Base-by-base conservation (phyloP, 345 rosid species). In the Populus nigra region DNA sequence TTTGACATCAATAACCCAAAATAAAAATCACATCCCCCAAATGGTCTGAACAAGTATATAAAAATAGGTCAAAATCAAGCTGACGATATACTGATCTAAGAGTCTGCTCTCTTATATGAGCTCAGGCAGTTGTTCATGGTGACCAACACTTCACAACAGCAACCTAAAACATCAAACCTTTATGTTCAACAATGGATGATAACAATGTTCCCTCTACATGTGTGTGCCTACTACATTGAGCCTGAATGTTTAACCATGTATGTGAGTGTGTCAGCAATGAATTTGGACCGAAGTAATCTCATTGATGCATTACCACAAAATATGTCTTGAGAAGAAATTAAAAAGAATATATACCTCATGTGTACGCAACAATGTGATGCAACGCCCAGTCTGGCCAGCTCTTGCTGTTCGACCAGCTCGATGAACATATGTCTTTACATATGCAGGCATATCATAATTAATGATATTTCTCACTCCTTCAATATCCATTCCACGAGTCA, bases 321-420 rank as follows among this genome's bases (percentile, higher is more conserved):
- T 12, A 74, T 3, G 47, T 38, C 47, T 22, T 5, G 18, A 50
- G 67, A 59, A 41, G 6, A n/a, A 71, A 74, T 10, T 3, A 33
- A 18, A 25, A 31, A n/a, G 47, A 47, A 33, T 17, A 79, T 25
- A 50, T 79, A 90, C 98, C 94, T 93, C 97, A 75, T 83, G 83
- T 72, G 78, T 83, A 81, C 84, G 89, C 75, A 96, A 75, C 88
- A 96, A 84, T 68, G 98, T 96, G 87, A 93, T 90, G 86, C 98
- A 93, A 76, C 88, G 85, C 10, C 98, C 99, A 70, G 88, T 78
- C 87, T 84, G 92, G 65, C 95, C 95, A 80, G 98, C 98, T 90
- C 99, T 90, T 72, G 99, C 97, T 55, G 99, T 96, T 67, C 95
- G 89, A 68, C 99, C 99, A 82, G 93, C 98, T 68, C 98, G 93